These are phyloP conservation scores for Ceratobasidium sp. DNA, from an alignment of 1,284 basidiomycete genomes.

Conservation along the genomic window DNA sequence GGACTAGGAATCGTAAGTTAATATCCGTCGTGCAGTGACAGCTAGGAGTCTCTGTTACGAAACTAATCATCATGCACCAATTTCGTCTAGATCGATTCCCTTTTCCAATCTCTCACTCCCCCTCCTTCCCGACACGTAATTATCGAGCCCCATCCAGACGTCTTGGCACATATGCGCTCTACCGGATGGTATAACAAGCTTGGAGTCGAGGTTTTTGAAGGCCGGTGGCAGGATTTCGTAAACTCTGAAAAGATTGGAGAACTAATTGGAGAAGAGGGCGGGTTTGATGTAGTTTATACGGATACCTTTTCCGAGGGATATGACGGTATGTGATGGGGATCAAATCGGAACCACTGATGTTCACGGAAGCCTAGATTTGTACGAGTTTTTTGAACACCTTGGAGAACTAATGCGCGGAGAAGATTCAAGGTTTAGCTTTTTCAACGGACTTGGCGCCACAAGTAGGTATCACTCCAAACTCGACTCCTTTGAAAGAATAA, in stretches of 20 bases:
- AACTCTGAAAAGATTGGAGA: conserved; percentile 54
- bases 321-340: conserved; percentile 55
- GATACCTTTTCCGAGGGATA: conserved; percentile 96
- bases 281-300: conserved; percentile 92
- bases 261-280: conserved; percentile 59
- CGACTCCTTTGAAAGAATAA: neutral
- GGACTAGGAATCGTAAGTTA: conserved; percentile 83
- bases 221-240: conserved; percentile 90
- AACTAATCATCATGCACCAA: conserved; percentile 1
- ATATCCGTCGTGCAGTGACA: neutral
- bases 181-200: conserved; percentile 77
- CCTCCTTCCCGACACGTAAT: conserved; percentile 82
- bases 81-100: conserved; percentile 70
- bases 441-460: conserved; percentile 95
- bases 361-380: conserved; percentile 61
- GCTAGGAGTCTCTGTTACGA: conserved; percentile 13
- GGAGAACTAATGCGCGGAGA: conserved; percentile 82
- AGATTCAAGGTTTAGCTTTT: conserved; percentile 88
- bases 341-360: no score
- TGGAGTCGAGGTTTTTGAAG: conserved; percentile 83
- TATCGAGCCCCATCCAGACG: conserved; percentile 94
- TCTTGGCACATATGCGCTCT: conserved; percentile 76
- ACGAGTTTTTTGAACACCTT: conserved; percentile 81
- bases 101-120: conserved; percentile 74
- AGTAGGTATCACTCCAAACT: conserved; percentile 58